phyloP scores from a whole-genome alignment of 805 yeast genomes.

The Ogataea polymorpha region DNA sequence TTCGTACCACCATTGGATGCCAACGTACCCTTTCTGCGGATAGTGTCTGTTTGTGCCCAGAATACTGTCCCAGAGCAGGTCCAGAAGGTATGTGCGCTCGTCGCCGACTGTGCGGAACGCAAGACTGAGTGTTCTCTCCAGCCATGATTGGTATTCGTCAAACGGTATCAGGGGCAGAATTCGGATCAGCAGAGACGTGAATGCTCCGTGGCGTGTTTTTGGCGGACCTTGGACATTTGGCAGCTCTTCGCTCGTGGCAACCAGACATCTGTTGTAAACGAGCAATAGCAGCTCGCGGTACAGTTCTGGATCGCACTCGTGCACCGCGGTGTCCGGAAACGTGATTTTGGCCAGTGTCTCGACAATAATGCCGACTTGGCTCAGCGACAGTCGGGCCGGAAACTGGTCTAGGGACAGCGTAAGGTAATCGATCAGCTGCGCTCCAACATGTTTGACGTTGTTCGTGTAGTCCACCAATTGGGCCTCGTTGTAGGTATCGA shows the following conservation, averaged over 20 bases:
- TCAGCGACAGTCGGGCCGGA: conserved; percentile 50
- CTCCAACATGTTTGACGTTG: conserved; percentile 14
- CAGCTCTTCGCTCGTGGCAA: conserved; percentile 4
- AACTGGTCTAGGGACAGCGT: conserved; percentile 50
- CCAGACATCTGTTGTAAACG: conserved; percentile 40
- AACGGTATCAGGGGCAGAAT: conserved; percentile 52
- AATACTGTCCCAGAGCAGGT: conserved; percentile 49
- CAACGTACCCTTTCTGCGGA: conserved; percentile 52
- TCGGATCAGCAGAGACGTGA: conserved; percentile 44
- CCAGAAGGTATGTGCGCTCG: conserved; percentile 40
- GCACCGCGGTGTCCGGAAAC: conserved; percentile 36
- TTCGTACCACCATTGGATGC: conserved; percentile 63
- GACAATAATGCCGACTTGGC: conserved; percentile 56
- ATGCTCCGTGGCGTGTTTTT: conserved; percentile 43
- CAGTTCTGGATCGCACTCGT: conserved; percentile 27
- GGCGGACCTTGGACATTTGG: conserved; percentile 13
- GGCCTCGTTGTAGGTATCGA: conserved; percentile 21
- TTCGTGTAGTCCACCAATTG: conserved; percentile 13
- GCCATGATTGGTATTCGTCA: conserved; percentile 42
- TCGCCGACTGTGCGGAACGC: conserved; percentile 26
- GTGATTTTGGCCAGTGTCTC: conserved; percentile 49
- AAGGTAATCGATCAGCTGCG: conserved; percentile 38
- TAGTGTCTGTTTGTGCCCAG: conserved; percentile 51
- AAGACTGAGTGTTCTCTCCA: conserved; percentile 40
- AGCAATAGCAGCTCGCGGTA: conserved; percentile 39